These are phyloP conservation scores for Ascochyta lentis DNA, from an alignment of 2,329 filamentous ascomycete genomes.

Conservation along the genomic window DNA sequence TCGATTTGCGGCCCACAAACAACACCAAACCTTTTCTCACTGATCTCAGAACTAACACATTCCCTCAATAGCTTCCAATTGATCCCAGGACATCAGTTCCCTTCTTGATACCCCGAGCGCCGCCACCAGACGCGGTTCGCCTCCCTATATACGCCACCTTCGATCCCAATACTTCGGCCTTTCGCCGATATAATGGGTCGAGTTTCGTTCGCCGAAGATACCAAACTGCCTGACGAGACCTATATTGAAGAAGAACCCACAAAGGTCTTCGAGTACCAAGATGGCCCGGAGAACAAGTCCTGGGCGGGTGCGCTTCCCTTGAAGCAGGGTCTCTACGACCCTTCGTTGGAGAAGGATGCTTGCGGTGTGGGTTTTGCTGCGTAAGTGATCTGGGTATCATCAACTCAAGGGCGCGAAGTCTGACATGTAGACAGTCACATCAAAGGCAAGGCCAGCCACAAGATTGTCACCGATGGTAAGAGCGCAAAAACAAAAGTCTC, in stretches of 20 bases:
- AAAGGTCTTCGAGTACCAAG: slow-evolving; percentile 83
- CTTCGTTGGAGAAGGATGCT: slow-evolving; percentile 95
- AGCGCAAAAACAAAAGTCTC: background rate
- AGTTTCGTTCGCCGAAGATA: slow-evolving; percentile 60
- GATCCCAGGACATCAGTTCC: slow-evolving; percentile 35
- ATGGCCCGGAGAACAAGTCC: slow-evolving; percentile 78
- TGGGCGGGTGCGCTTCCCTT: slow-evolving; percentile 95
- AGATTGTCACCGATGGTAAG: slow-evolving; percentile 97
- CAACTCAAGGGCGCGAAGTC: slow-evolving; percentile 7
- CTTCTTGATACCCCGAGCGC: slow-evolving; percentile 31
- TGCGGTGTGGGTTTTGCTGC: slow-evolving; percentile 99
- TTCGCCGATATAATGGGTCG: slow-evolving; percentile 62
- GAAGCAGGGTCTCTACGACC: slow-evolving; percentile 99
- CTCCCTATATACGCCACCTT: slow-evolving; percentile 29
- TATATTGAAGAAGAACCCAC: slow-evolving; percentile 65
- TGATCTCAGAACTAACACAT: slow-evolving; percentile 22
- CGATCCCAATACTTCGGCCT: slow-evolving; percentile 52
- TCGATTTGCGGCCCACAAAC: slow-evolving; percentile 9
- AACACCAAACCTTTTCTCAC: background rate
- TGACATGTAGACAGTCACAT: slow-evolving; percentile 73
- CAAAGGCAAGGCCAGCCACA: slow-evolving; percentile 96
- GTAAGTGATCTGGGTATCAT: slow-evolving; percentile 60
- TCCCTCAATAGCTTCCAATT: slow-evolving; percentile 19
- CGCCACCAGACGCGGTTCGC: slow-evolving; percentile 30
- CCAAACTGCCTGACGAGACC: slow-evolving; percentile 54